These are phyloP conservation scores for Botrytis hyacinthi DNA, from an alignment of 2,329 filamentous ascomycete species.

Conservation along the genomic window DNA sequence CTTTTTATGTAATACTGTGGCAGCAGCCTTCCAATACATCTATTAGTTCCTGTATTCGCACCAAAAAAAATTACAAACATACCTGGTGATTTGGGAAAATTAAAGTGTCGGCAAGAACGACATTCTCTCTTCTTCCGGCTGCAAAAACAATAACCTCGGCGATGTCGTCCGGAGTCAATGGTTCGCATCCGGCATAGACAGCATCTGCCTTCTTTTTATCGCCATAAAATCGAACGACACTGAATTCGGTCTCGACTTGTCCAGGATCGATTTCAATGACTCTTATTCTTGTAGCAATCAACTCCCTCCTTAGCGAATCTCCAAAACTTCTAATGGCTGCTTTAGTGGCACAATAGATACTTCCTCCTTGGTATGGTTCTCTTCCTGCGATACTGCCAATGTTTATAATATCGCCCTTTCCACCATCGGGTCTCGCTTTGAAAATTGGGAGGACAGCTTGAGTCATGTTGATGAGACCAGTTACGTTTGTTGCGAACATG, in stretches of 20 bases:
- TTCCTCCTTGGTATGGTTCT: conserved; percentile 79
- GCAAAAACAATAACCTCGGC: conserved; percentile 88
- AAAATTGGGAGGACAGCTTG: conserved; percentile 85
- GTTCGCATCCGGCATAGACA: conserved; percentile 79
- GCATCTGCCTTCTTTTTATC: conserved; percentile 88
- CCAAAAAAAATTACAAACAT: conserved; percentile 38
- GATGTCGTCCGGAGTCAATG: conserved; percentile 85
- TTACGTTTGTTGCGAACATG: conserved; percentile 94
- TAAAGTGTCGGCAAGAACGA: conserved; percentile 83
- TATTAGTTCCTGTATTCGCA: neutral
- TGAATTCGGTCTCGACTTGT: conserved; percentile 94
- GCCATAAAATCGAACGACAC: conserved; percentile 80
- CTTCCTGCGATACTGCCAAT: conserved; percentile 89
- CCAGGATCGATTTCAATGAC: conserved; percentile 89
- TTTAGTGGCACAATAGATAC: conserved; percentile 93
- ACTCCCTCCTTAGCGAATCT: conserved; percentile 76
- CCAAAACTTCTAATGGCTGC: conserved; percentile 84
- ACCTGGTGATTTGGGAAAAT: conserved; percentile 91
- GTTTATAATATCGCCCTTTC: conserved; percentile 91
- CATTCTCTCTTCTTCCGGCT: conserved; percentile 81
- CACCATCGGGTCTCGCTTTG: conserved; percentile 65
- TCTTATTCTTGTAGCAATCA: conserved; percentile 75
- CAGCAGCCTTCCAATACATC: conserved; percentile 36
- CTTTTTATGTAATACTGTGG: conserved; percentile 48
- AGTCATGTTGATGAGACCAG: conserved; percentile 93